Percentiles rank a stretch among this genome's conserved stretches.
Conservation (phyloP, 2,329 filamentous ascomycete genomes). For the Penicillium sumatraense region DNA sequence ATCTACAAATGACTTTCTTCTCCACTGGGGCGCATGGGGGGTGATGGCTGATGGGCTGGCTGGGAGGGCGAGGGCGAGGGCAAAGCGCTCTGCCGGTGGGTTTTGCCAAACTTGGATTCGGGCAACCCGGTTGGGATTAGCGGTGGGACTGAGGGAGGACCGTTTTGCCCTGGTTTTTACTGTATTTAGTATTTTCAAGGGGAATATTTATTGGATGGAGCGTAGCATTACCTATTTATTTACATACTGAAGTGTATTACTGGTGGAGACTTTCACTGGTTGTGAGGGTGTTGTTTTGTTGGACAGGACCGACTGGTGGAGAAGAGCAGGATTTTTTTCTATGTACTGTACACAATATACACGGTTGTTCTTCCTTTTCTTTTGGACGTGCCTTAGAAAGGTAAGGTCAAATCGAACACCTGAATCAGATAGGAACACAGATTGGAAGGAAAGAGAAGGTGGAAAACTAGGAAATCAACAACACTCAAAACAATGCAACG, state of each 20-base stretch:
- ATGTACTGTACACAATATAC: slow-evolving; percentile 43
- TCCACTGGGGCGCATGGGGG: slow-evolving; percentile 14
- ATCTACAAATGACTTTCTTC: slow-evolving; percentile 11
- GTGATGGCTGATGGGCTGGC: not conserved
- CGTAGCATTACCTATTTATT: too few species aligned
- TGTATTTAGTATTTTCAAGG: not conserved
- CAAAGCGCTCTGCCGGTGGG: slow-evolving; percentile 22
- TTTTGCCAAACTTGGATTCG: slow-evolving; percentile 9
- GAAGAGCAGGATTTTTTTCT: slow-evolving; percentile 26
- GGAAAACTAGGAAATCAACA: slow-evolving; percentile 3
- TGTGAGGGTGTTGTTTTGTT: not conserved
- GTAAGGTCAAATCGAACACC: slow-evolving; percentile 10
- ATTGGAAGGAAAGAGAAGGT: slow-evolving; percentile 8
- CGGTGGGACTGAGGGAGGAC: slow-evolving; percentile 1
- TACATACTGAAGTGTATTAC: too few species aligned
- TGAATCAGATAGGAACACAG: slow-evolving; percentile 28
- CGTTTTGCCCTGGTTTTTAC: slow-evolving; percentile 4
- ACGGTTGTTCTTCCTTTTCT: slow-evolving; percentile 8
- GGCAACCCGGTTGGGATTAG: not conserved
- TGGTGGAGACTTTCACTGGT: not conserved
- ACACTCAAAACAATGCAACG: slow-evolving; percentile 28
- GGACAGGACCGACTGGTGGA: not conserved
- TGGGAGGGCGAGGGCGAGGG: slow-evolving; percentile 3
- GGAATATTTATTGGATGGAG: not conserved
- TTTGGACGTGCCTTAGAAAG: not conserved